Conservation (phyloP, 2,329 filamentous ascomycete species). For the Alternaria longipes region DNA sequence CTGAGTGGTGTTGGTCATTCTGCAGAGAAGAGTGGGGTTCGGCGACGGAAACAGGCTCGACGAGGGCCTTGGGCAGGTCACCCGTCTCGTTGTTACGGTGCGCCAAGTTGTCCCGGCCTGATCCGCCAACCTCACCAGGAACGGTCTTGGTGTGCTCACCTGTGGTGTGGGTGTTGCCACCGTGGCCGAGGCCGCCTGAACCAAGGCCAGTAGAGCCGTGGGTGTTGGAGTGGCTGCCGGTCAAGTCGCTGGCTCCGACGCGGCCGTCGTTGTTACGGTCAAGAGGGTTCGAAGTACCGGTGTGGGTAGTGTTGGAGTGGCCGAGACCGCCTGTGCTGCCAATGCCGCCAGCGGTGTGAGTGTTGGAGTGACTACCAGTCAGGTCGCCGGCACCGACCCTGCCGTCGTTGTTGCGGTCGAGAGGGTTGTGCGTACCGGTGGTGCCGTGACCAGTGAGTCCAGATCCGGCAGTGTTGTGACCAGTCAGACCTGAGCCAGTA, state of each 20-base stretch:
- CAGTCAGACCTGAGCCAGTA: slow-evolving; percentile 1
- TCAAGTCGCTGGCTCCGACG: too few species aligned
- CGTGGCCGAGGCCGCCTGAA: not conserved
- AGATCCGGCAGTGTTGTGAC: not conserved
- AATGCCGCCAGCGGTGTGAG: not conserved
- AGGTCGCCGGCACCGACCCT: too few species aligned
- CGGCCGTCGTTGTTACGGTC: too few species aligned
- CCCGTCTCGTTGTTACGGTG: slow-evolving; percentile 15
- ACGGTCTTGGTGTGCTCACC: slow-evolving; percentile 12
- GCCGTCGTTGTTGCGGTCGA: too few species aligned
- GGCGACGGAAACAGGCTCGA: slow-evolving; percentile 14
- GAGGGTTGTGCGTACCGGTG: slow-evolving; percentile 32
- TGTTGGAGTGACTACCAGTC: not conserved
- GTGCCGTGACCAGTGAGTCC: slow-evolving; percentile 28
- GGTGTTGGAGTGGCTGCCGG: not conserved
- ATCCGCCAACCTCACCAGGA: slow-evolving; percentile 2
- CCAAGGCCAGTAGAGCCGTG: too few species aligned
- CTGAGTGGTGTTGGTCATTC: not conserved
- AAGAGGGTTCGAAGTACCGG: too few species aligned
- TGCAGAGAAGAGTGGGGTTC: slow-evolving; percentile 14
- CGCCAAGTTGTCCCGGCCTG: slow-evolving; percentile 2
- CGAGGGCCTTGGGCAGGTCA: slow-evolving; percentile 19
- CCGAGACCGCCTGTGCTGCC: too few species aligned
- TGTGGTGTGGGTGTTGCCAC: slow-evolving; percentile 2
- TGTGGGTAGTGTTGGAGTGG: not conserved